Evolutionary conservation across 2,329 filamentous ascomycete genomes (phyloP).

Genomic region (Fusarium sp.): DNA sequence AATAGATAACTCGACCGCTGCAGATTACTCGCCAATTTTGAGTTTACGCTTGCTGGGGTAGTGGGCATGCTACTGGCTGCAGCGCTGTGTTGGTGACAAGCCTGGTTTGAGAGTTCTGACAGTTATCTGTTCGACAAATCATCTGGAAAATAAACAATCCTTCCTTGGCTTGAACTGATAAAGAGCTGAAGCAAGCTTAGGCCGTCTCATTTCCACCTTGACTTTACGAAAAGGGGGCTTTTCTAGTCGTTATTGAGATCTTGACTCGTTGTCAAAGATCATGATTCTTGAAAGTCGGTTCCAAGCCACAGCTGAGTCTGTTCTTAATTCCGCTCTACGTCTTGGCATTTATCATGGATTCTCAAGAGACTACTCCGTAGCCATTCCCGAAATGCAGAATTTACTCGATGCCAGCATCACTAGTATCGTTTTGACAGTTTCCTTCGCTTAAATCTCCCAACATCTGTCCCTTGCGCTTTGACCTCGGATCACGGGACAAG

Average conservation of each 20-base stretch:
- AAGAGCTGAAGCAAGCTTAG: not conserved
- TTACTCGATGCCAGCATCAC: not conserved
- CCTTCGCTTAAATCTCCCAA: not conserved
- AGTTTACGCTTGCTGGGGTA: not conserved
- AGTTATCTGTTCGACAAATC: not conserved
- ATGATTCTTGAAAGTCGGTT: not conserved
- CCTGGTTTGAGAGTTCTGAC: not conserved
- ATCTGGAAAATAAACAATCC: not conserved
- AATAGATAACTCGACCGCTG: not conserved
- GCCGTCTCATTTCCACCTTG: not conserved
- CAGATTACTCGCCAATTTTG: not conserved
- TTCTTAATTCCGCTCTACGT: not conserved
- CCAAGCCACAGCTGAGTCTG: not conserved
- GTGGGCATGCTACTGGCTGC: not conserved
- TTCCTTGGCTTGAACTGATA: not conserved
- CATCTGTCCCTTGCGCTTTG: not conserved
- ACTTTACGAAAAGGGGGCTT: not conserved
- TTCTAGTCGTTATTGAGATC: not conserved
- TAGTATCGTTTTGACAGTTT: not conserved
- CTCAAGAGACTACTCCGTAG: not conserved
- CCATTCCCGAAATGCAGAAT: not conserved
- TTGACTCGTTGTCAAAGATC: not conserved
- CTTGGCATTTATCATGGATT: not conserved
- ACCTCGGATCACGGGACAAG: not conserved
- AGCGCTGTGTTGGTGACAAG: not conserved